Percentiles rank a stretch among this genome's conserved stretches.
These are phyloP conservation scores for Carex littledalei DNA, from an alignment of 176 grass and related monocot species.

Conservation along the genomic window DNA sequence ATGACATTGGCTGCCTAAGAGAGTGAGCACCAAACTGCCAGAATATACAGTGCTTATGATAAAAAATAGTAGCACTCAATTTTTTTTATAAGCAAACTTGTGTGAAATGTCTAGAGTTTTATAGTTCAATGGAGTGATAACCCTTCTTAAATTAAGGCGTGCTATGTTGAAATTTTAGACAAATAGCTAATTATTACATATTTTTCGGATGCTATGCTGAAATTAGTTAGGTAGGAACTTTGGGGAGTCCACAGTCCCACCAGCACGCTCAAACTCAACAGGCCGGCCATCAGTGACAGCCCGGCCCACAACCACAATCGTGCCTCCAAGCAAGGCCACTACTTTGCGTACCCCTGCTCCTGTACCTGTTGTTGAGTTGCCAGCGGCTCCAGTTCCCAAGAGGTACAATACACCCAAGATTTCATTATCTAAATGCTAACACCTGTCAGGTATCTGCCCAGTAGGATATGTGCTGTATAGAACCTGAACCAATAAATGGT, in stretches of 20 bases:
- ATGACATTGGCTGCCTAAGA: background rate
- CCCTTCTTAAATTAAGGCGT: background rate
- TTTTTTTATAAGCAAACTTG: background rate
- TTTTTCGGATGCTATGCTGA: conserved; percentile 29
- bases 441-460: background rate
- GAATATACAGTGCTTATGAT: background rate
- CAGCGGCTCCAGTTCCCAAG: conserved; percentile 37
- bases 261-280: conserved; percentile 64
- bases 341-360: conserved; percentile 48
- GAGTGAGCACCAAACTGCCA: background rate
- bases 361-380: conserved; percentile 59
- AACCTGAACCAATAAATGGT: conserved; percentile 3
- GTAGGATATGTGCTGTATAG: conserved; percentile 5
- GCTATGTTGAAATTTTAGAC: background rate
- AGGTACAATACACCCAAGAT: conserved; percentile 33
- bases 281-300: conserved; percentile 53
- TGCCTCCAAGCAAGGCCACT: conserved; percentile 78
- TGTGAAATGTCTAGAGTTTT: background rate
- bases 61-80: background rate
- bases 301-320: conserved; percentile 53
- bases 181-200: background rate
- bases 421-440: background rate
- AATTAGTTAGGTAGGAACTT: conserved; percentile 97
- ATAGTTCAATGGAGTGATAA: background rate
- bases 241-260: conserved; percentile 54